Conservation (phyloP, 768 basidiomycete genomes). For the Leccinum fibrillosum region DNA sequence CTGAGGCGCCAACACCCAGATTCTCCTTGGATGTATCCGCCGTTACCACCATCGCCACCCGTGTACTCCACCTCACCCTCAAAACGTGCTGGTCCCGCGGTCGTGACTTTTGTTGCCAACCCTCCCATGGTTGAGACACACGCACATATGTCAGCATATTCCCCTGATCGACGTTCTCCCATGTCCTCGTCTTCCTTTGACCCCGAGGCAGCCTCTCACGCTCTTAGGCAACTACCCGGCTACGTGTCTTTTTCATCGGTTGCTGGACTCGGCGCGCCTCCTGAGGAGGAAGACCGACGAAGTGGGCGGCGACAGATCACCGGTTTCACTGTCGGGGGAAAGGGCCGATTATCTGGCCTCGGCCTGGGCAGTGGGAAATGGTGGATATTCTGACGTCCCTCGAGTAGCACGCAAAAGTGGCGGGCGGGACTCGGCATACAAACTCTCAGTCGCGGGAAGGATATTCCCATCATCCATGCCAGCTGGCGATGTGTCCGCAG, state of each 20-base stretch:
- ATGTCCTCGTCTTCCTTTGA: conserved; percentile 48
- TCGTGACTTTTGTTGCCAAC: conserved; percentile 22
- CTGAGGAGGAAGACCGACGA: conserved; percentile 40
- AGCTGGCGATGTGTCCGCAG: conserved; percentile 6
- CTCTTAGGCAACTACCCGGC: conserved; percentile 53
- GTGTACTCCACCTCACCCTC: conserved; percentile 30
- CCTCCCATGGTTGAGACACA: conserved; percentile 14
- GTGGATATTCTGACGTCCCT: conserved; percentile 26
- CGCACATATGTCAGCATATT: conserved; percentile 7
- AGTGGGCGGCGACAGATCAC: conserved; percentile 18
- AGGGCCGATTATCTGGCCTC: conserved; percentile 20
- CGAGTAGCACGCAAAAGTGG: conserved; percentile 1
- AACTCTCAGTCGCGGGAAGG: background rate
- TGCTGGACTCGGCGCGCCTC: conserved; percentile 63
- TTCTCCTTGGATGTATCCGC: conserved; percentile 29
- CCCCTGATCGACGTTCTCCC: conserved; percentile 14
- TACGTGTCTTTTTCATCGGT: conserved; percentile 68
- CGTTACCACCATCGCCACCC: conserved; percentile 30
- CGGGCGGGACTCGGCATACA: conserved; percentile 6
- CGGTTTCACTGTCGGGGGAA: conserved; percentile 17
- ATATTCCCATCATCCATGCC: background rate
- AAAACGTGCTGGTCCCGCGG: conserved; percentile 18
- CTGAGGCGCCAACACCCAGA: conserved; percentile 12
- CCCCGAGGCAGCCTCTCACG: conserved; percentile 56
- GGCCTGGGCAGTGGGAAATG: conserved; percentile 32